Conservation (phyloP, 2,329 filamentous ascomycete genomes). For the Ceratocystiopsis brevicomis region DNA sequence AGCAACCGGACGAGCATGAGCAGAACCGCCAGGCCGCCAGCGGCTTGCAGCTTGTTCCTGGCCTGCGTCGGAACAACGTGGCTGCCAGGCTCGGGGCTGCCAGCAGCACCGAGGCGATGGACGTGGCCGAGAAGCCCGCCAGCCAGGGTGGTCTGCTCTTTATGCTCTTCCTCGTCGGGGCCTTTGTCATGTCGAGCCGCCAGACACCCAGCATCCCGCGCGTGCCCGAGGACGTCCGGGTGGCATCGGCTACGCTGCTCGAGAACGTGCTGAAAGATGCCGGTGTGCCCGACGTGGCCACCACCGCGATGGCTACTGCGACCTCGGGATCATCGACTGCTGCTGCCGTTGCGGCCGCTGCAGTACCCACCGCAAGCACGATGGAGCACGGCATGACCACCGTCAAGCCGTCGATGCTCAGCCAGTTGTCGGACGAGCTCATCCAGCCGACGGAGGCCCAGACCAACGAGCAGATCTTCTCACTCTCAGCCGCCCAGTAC, state of each 20-base stretch:
- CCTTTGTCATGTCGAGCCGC: constrained; percentile 81
- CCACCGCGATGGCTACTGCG: too few relatives aligned
- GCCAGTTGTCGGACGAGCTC: constrained; percentile 47
- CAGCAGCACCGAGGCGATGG: constrained; percentile 33
- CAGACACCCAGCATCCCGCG: constrained; percentile 54
- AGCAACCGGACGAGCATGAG: constrained; percentile 25
- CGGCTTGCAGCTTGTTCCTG: constrained; percentile 25
- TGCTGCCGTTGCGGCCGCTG: too few relatives aligned
- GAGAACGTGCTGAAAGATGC: constrained; percentile 70
- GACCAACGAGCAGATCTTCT: constrained; percentile 73
- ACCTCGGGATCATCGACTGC: too few relatives aligned
- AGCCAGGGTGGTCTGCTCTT: constrained; percentile 70
- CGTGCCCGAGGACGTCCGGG: constrained; percentile 64
- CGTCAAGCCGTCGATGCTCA: constrained; percentile 40
- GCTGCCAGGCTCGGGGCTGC: neutral
- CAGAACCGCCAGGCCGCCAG: too few relatives aligned
- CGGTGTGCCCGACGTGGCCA: constrained; percentile 26
- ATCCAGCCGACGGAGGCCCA: constrained; percentile 67
- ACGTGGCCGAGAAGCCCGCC: constrained; percentile 39
- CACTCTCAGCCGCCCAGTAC: constrained; percentile 72
- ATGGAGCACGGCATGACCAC: too few relatives aligned
- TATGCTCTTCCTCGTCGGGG: constrained; percentile 92
- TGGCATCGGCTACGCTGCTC: constrained; percentile 57
- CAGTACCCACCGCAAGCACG: too few relatives aligned
- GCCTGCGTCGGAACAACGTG: too few relatives aligned